Base-by-base conservation (phyloP, 2,329 filamentous ascomycete genomes). In the Curvularia spicifera region DNA sequence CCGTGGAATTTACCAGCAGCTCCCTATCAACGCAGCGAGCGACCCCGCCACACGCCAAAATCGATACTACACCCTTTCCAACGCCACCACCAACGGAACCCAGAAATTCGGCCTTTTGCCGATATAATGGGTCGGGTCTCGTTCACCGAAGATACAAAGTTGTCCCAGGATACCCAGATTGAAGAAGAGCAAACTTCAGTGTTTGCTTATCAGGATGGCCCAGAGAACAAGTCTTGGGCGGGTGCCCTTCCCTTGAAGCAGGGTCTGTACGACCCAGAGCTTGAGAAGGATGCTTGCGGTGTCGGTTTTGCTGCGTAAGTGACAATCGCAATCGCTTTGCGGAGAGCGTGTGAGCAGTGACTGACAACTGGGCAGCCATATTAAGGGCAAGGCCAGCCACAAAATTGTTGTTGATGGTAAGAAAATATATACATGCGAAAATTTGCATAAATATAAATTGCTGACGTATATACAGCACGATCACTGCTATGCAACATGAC, bases 401-500 rank as follows among this genome's bases (percentile, higher is more conserved):
- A 99, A 98, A 78, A 98, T 98, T 75, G 90, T 98, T 65, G 97
- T 91, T 81, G 94, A 98, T 96, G 94, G 91, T 95, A 80, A 82
- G 88, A 63, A 48, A 28, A n/a, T 1, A 35, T 47, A 51, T 22
- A 54, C 31, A 31, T n/a, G 12, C 6, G 13, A 24, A n/a, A 15
- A 44, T 15, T 12, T 7, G 2, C 0, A n/a, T 13, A 20, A 20
- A 33, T 28, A 47, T 26, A 12, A 2, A 44, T 51, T 80, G 68
- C 82, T 76, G 58, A 63, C 42, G 47, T 12, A 37, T 64, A 31
- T 60, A 44, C 71, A 95, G 91, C 93, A 68, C 90, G 91, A 67
- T 96, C 93, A 80, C 85, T 99, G 62, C 88, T 99, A 64, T 99
- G 95, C 85, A 98, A 99, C 86, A 99, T 99, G 95, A 98, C 95